Evolutionary conservation across 176 grass and related monocot species (phyloP).

Genomic region (Hyparrhenia diplandra): DNA sequence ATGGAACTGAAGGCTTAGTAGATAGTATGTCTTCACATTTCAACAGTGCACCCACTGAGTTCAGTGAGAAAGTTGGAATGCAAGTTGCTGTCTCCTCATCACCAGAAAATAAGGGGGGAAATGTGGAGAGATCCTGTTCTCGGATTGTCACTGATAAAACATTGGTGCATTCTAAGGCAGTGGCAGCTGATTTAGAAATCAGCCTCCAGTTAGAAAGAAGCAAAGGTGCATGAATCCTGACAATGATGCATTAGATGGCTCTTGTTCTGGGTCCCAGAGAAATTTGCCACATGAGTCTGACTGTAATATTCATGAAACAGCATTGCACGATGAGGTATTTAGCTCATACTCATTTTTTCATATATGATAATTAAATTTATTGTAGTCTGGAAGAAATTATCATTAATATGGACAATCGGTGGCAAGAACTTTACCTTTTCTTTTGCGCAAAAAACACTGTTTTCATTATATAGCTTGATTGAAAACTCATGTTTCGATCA

Average conservation of each 20-base stretch:
- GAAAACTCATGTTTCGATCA: background rate
- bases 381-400: background rate
- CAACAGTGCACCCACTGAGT: constrained; percentile 3
- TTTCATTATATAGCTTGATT: constrained; percentile 14
- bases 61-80: constrained; percentile 3
- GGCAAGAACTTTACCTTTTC: background rate
- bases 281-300: background rate
- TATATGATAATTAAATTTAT: background rate
- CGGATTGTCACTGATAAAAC: background rate
- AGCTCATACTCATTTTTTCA: constrained; percentile 5
- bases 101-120: background rate
- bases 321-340: constrained; percentile 25
- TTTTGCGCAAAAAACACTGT: background rate
- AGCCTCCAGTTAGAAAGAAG: constrained; percentile 8
- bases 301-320: background rate
- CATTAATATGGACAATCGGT: background rate
- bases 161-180: constrained; percentile 5
- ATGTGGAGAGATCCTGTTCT: constrained; percentile 1
- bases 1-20: constrained; percentile 3
- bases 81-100: background rate
- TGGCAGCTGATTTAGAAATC: constrained; percentile 17
- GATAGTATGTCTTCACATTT: constrained; percentile 19
- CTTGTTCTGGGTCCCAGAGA: constrained; percentile 20
- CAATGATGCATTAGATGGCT: constrained; percentile 18
- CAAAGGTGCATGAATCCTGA: background rate